Evolutionary conservation across 2,329 filamentous ascomycete species (phyloP), one percentile per base, ranked within the genome.

Genomic region (Ascomycota sp.): DNA sequence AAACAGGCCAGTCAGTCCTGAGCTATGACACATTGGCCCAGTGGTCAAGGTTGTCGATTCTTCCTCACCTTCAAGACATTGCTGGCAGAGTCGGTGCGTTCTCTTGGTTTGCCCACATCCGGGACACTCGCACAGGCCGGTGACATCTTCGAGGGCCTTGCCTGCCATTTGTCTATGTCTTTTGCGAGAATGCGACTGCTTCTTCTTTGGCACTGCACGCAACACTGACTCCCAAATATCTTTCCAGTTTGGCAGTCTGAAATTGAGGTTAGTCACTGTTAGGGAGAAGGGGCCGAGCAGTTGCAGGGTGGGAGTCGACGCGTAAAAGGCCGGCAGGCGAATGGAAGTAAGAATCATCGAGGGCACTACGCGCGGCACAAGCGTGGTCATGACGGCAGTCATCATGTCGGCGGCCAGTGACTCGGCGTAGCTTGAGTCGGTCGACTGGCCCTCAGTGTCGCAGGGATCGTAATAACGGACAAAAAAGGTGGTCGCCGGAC

Each of bases 141-240:
- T 89, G 33, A 92, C 73, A 49, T 98, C 89, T 57, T 93, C 80
- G 42, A 98, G 55, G 27, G 75, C 86, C 59, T 98, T 98, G 46
- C 89, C 89, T 17, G 85, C 86, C 75, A 95, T 78, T 48, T 92
- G 83, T 44, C 91, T 72, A 48, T 83, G 75, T 42, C 89, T 69
- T 65, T 83, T 93, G 61, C 89, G 93, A 62, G 81, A 81, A 53
- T 98, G 82, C 25, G 86, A 94, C 22, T 83, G 91, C 69, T 95
- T 98, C 61, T 93, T 95, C 67, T 98, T 98, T 5, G 89, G 89
- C 11, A 95, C 89, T 1, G 89, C 89, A 40, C 75, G 75, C 40
- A 98, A 63, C 27, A 98, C 69, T 5, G 80, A 83, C 41, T 94
- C 86, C 86, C 86, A 95, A 44, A 98, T 73, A 37, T 78, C 79